A percentile compares a stretch with the other conserved stretches of the same genome.
phyloP scores from a whole-genome alignment of 2,329 filamentous ascomycete genomes.

The Calonectria henricotiae region DNA sequence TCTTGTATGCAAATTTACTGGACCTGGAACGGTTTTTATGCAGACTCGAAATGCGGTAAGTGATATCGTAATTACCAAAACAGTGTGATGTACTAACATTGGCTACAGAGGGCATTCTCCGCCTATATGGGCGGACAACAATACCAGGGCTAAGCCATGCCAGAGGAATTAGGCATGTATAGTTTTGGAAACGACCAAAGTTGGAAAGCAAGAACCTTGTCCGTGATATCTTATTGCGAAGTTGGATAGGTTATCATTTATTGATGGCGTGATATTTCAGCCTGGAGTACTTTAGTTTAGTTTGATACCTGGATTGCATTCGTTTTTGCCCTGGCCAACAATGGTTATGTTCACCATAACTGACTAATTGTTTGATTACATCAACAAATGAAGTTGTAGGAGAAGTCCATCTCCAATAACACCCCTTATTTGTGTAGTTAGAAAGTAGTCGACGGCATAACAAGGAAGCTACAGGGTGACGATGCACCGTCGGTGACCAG shows the following conservation, averaged over 20 bases:
- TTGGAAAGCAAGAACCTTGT: conserved; percentile 8
- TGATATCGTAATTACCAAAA: conserved; percentile 37
- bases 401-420: no score
- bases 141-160: conserved; percentile 50
- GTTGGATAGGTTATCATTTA: conserved; percentile 20
- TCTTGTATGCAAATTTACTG: conserved; percentile 93
- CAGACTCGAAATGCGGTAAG: conserved; percentile 90
- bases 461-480: no score
- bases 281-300: conserved; percentile 37
- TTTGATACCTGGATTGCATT: conserved; percentile 43
- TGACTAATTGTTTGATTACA: background rate
- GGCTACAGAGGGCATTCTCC: conserved; percentile 66
- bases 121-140: conserved; percentile 69
- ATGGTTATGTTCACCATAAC: background rate
- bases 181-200: background rate
- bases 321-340: background rate
- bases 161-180: background rate
- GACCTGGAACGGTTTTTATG: conserved; percentile 91
- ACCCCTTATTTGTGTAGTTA: no score
- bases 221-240: background rate
- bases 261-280: conserved; percentile 32
- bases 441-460: no score
- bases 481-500: background rate
- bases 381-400: no score
- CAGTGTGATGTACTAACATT: conserved; percentile 34